Base-by-base conservation (phyloP, 2,329 filamentous ascomycete genomes). In the Calycina marina region DNA sequence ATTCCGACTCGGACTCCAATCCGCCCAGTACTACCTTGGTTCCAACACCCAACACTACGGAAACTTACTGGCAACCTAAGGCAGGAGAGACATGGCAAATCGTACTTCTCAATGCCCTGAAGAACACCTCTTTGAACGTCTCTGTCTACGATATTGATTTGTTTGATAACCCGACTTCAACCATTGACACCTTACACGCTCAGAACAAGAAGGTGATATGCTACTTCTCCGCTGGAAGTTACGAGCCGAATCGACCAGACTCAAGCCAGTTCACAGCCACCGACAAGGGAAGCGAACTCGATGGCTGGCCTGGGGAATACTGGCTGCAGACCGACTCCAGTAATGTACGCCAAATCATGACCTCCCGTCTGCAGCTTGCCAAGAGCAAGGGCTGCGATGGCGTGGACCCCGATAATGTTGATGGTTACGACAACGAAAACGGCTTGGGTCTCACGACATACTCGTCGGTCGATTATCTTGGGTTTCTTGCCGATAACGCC, bases 321-420 rank as follows among this genome's bases (percentile, higher is more conserved):
- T 83, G 77, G 77, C 48, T 81, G 12, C 63, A 77, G 36, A 56
- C 72, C 10, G 61, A 57, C 28, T 72, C 67, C 38, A 32, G 54
- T 2, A 63, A 60, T 22, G 71, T 82, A n/a, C 61, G 73, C 4
- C 53, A 56, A 9, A 74, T 82, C 44, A 81, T 82, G 73, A 54
- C 54, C 32, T 47, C 53, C 22, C 63, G 77, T 12, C 64, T 82
- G 15, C 58, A 68, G 29, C 45, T 72, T 20, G 77, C 77, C 0
- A 54, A 52, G 12, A 39, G 59, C 16, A 77, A 78, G 48, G 71
- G 72, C 4, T 81, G 76, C 43, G 66, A 77, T 44, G 77, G 68
- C 8, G 67, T 81, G 4, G 77, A 81, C 46, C 72, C 75, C 0
- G 77, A 81, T 47, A 81, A 81, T 42, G 63, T 80, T 4, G 77